Conservation (phyloP, 2,329 filamentous ascomycete species). For the Bipolaris oryzae region DNA sequence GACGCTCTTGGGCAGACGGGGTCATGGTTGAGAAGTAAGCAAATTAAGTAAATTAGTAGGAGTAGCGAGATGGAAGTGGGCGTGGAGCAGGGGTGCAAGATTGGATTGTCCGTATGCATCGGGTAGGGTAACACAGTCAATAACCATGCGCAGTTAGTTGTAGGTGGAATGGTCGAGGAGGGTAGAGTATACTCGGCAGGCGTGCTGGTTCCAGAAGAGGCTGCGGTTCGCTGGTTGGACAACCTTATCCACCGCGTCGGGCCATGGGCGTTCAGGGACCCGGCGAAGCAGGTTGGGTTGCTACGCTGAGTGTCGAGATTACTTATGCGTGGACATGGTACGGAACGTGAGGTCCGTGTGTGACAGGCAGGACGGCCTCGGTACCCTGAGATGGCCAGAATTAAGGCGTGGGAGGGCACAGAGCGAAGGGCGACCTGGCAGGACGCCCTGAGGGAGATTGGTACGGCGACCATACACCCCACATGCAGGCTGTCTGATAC, state of each 20-base stretch:
- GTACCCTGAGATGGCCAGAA: slow-evolving; percentile 19
- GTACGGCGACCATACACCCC: slow-evolving; percentile 10
- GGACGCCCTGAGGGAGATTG: slow-evolving; percentile 16
- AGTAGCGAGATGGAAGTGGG: slow-evolving; percentile 7
- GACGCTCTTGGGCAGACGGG: neutral
- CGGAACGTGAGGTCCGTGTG: slow-evolving; percentile 34
- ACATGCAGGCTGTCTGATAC: slow-evolving; percentile 6
- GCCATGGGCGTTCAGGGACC: slow-evolving; percentile 41
- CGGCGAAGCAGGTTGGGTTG: slow-evolving; percentile 25
- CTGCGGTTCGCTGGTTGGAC: slow-evolving; percentile 36
- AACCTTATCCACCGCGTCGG: slow-evolving; percentile 46
- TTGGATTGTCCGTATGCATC: slow-evolving; percentile 25
- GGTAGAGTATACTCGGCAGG: slow-evolving; percentile 14
- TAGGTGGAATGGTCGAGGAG: slow-evolving; percentile 24
- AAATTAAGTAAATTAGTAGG: neutral
- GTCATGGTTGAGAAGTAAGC: slow-evolving; percentile 5
- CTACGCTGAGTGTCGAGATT: slow-evolving; percentile 25
- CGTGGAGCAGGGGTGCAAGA: slow-evolving; percentile 32
- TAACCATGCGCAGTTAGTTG: slow-evolving; percentile 31
- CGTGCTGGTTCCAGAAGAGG: slow-evolving; percentile 20
- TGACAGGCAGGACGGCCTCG: slow-evolving; percentile 28
- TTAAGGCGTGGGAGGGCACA: slow-evolving; percentile 8
- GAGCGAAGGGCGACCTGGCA: slow-evolving; percentile 6
- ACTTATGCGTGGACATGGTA: slow-evolving; percentile 24
- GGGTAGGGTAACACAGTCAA: slow-evolving; percentile 36